Base-by-base conservation (phyloP, 768 basidiomycete genomes). In the Termitomyces sp. region DNA sequence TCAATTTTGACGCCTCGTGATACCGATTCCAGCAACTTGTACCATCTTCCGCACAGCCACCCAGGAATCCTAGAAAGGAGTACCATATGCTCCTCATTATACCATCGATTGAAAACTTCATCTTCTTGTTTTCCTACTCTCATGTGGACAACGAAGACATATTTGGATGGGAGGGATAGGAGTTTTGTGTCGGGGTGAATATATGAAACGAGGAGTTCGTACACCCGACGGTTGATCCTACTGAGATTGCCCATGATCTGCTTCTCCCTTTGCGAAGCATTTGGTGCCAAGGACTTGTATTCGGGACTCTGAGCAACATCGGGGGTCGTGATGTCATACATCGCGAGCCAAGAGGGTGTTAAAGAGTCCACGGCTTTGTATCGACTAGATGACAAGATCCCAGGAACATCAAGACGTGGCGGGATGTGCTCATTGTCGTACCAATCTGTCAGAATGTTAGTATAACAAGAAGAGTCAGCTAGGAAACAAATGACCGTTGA, bases 371-470 rank as follows among this genome's bases (percentile, higher is more conserved):
- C 49, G n/a, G 73, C 68, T 55, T 70, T 70, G 66, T 72, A 74
- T 31, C 73, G 68, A 15, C 63, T 48, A 8, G 67, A 66, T 37
- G 67, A 64, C 43, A 61, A 53, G 48, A 74, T 63, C 6, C 73
- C 71, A 15, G 69, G 67, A 12, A 73, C 64, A 1, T 61, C 63
- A 11, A 74, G 54, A 20, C 74, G 70, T 20, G 66, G 63, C 7
- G 73, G 69, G 25, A 65, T 67, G 55, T 74, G 73, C 51, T 74
- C 73, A n/a, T 65, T 67, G 20, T 73, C 71, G 62, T 74, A 74
- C 72, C 71, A 76, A 56, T 71, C 73, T 74, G 61, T 48, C 15
- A 12, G 37, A 20, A 49, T 43, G 25, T 34, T 11, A 37, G 56
- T 48, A 31, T 42, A 42, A 55, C 1, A 20, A 29, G 15, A 17